A percentile compares a stretch with the other conserved stretches of the same genome.
phyloP scores from a whole-genome alignment of 306 rosid genomes.

The Herpetospermum pedunculosum region DNA sequence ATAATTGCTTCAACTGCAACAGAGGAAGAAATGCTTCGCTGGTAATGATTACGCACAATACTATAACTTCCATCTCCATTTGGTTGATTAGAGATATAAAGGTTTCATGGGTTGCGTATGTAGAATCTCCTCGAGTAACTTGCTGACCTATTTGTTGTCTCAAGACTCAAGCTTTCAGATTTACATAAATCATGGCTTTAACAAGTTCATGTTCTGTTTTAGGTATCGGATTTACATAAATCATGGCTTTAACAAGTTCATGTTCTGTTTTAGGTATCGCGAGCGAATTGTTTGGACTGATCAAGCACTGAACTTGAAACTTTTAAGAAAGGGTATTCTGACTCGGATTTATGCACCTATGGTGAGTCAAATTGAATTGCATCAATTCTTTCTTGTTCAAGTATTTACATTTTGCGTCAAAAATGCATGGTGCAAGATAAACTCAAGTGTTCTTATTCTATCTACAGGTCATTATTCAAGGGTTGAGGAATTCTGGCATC shows the following conservation, averaged over 20 bases:
- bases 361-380: constrained; percentile 36
- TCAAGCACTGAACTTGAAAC: constrained; percentile 46
- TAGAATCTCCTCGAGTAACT: background rate
- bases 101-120: background rate
- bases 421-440: background rate
- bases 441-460: constrained; percentile 1
- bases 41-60: constrained; percentile 31
- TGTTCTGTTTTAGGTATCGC: constrained; percentile 53
- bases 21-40: constrained; percentile 87
- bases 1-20: constrained; percentile 97
- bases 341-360: constrained; percentile 78
- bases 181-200: background rate
- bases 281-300: constrained; percentile 88
- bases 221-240: background rate
- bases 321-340: constrained; percentile 72
- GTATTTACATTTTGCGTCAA: background rate
- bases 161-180: background rate
- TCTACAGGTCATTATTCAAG: constrained; percentile 65
- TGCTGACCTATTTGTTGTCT: background rate
- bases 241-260: background rate
- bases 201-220: constrained; percentile 13
- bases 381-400: background rate
- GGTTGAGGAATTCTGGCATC: constrained; percentile 68
- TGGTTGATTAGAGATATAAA: background rate
- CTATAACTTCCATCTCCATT: background rate